phyloP scores from a whole-genome alignment of 768 basidiomycete species.

The Collybiopsis confluens region DNA sequence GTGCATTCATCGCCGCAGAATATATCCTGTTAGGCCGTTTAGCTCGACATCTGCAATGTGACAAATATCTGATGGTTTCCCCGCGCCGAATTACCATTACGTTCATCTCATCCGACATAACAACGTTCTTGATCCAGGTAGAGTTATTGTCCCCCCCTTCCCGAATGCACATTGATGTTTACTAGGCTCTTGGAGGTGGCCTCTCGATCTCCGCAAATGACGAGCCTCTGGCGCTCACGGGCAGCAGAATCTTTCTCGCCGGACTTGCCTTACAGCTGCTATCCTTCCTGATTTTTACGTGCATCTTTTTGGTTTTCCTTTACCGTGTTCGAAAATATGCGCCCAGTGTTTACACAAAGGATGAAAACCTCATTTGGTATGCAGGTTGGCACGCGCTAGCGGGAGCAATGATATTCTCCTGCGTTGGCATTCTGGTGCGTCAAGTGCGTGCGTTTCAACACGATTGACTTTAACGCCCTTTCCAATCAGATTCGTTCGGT shows the following conservation, averaged over 20 bases:
- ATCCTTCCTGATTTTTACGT: constrained; percentile 48
- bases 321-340: constrained; percentile 40
- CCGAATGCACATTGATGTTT: not conserved
- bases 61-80: constrained; percentile 35
- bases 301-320: constrained; percentile 44
- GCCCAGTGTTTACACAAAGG: constrained; percentile 35
- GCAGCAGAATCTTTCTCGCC: constrained; percentile 41
- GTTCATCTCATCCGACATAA: constrained; percentile 49
- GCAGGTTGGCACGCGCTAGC: constrained; percentile 59
- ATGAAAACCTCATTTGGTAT: constrained; percentile 39
- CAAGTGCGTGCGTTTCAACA: not conserved
- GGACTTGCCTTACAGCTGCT: constrained; percentile 53
- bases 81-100: constrained; percentile 35
- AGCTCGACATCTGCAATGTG: constrained; percentile 33
- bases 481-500: constrained; percentile 52
- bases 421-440: constrained; percentile 59
- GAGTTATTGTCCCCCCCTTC: not conserved
- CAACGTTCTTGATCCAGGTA: constrained; percentile 52
- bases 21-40: constrained; percentile 52
- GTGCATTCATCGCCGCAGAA: constrained; percentile 54
- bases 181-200: constrained; percentile 31
- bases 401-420: constrained; percentile 47
- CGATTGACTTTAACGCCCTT: not conserved
- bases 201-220: constrained; percentile 25
- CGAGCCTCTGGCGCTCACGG: constrained; percentile 13